These are phyloP conservation scores for Saccharomycopsis sp. DNA, from an alignment of 805 yeast species.

Conservation along the genomic window DNA sequence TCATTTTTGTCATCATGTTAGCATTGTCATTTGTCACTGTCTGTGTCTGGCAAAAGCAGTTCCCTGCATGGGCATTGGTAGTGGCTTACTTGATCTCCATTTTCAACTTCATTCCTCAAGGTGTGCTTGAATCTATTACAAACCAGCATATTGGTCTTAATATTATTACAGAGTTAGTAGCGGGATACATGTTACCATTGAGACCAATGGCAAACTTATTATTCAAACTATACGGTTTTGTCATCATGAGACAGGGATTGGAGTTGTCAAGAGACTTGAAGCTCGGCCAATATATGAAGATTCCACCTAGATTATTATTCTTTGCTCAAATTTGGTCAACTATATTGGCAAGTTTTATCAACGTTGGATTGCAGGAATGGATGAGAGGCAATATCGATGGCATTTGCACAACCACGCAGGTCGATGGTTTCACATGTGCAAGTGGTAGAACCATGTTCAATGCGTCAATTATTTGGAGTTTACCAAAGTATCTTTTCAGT, in stretches of 20 bases:
- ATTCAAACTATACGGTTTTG: constrained; percentile 48
- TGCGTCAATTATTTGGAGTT: constrained; percentile 48
- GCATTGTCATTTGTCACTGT: constrained; percentile 34
- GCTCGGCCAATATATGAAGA: constrained; percentile 50
- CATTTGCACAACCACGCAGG: constrained; percentile 38
- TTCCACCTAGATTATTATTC: constrained; percentile 52
- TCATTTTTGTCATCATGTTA: constrained; percentile 38
- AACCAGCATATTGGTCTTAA: constrained; percentile 34
- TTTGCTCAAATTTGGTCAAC: constrained; percentile 38
- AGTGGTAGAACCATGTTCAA: constrained; percentile 38
- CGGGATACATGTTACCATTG: constrained; percentile 54
- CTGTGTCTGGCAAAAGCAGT: constrained; percentile 38
- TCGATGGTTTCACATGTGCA: constrained; percentile 43
- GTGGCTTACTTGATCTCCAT: constrained; percentile 45
- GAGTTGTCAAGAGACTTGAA: constrained; percentile 46
- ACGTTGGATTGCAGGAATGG: constrained; percentile 37
- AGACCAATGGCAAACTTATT: constrained; percentile 49
- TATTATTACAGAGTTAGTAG: constrained; percentile 50
- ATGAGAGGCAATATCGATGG: constrained; percentile 33
- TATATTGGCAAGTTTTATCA: constrained; percentile 33
- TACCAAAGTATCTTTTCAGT: constrained; percentile 47
- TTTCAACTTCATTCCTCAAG: constrained; percentile 48
- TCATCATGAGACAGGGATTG: constrained; percentile 48
- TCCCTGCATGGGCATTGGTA: constrained; percentile 57
- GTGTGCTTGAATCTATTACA: constrained; percentile 41